phyloP scores from a whole-genome alignment of 1,284 basidiomycete species.

The Puccinia hordei region DNA sequence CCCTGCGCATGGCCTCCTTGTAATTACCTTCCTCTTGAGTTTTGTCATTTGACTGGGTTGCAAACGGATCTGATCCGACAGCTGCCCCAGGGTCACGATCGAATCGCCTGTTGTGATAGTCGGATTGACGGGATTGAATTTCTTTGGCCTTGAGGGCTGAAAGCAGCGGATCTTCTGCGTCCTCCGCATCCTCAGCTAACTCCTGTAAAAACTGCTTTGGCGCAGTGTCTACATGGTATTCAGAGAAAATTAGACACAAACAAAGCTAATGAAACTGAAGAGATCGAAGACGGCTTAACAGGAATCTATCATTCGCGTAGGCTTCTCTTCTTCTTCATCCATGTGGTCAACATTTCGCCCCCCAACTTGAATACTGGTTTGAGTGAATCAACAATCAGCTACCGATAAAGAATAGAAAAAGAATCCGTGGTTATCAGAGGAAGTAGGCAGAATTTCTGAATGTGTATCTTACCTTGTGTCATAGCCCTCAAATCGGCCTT shows the following conservation, averaged over 20 bases:
- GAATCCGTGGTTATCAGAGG: background rate
- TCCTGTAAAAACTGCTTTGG: constrained; percentile 94
- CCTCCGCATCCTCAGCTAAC: constrained; percentile 88
- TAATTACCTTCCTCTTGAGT: constrained; percentile 79
- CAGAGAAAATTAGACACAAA: constrained; percentile 3
- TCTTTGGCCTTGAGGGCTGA: constrained; percentile 88
- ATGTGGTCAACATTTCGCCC: constrained; percentile 36
- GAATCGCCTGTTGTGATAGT: constrained; percentile 93
- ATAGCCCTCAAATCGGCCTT: constrained; percentile 44
- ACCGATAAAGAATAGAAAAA: background rate
- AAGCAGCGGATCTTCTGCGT: constrained; percentile 87
- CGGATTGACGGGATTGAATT: constrained; percentile 88
- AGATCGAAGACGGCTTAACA: constrained; percentile 27
- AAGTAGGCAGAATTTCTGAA: background rate
- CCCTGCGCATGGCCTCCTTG: constrained; percentile 91
- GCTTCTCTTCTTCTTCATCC: constrained; percentile 52
- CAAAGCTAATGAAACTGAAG: background rate
- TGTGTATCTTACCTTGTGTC: constrained; percentile 39
- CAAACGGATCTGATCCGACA: constrained; percentile 73
- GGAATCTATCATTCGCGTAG: constrained; percentile 50
- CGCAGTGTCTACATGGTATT: constrained; percentile 66
- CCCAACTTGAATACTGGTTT: constrained; percentile 44
- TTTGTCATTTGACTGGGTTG: constrained; percentile 65
- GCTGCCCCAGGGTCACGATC: constrained; percentile 65
- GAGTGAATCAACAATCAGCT: background rate